Percentiles rank a stretch among this genome's conserved stretches.
These are phyloP conservation scores for Coemansia sp. DNA, from an alignment of 192 early-diverging fungal genomes.

Conservation along the genomic window DNA sequence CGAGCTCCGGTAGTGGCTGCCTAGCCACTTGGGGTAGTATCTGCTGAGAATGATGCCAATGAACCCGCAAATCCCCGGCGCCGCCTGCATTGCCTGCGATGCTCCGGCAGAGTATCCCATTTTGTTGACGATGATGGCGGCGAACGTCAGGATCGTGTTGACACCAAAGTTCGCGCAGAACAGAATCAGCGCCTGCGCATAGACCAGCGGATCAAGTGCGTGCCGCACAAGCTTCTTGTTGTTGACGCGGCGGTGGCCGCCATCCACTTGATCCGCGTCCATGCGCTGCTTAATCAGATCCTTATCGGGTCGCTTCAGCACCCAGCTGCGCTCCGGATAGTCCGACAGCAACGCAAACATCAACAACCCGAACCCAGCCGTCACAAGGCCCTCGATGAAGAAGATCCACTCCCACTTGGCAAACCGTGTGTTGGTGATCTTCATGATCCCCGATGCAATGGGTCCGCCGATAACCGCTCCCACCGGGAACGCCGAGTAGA, in stretches of 20 bases:
- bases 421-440: slow-evolving; percentile 36
- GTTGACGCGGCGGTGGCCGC: slow-evolving; percentile 31
- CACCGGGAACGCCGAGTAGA: slow-evolving; percentile 43
- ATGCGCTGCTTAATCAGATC: slow-evolving; percentile 27
- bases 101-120: slow-evolving; percentile 34
- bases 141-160: slow-evolving; percentile 49
- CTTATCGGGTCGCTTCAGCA: slow-evolving; percentile 32
- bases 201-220: slow-evolving; percentile 32
- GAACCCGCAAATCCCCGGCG: slow-evolving; percentile 46
- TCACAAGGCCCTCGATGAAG: slow-evolving; percentile 45
- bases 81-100: slow-evolving; percentile 47
- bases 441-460: slow-evolving; percentile 44
- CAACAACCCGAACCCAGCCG: slow-evolving; percentile 31
- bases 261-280: slow-evolving; percentile 33
- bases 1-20: slow-evolving; percentile 31
- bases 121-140: slow-evolving; percentile 42
- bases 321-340: slow-evolving; percentile 46
- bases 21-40: slow-evolving; percentile 36
- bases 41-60: slow-evolving; percentile 30
- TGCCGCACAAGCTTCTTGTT: slow-evolving; percentile 20
- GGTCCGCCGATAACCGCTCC: slow-evolving; percentile 45
- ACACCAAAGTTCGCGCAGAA: slow-evolving; percentile 47
- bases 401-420: slow-evolving; percentile 48
- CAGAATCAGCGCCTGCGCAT: slow-evolving; percentile 36
- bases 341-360: slow-evolving; percentile 40